A percentile compares a stretch with the other conserved stretches of the same genome.
phyloP scores from a whole-genome alignment of 352 stramenopile genomes.

The Globisporangium okanoganense region DNA sequence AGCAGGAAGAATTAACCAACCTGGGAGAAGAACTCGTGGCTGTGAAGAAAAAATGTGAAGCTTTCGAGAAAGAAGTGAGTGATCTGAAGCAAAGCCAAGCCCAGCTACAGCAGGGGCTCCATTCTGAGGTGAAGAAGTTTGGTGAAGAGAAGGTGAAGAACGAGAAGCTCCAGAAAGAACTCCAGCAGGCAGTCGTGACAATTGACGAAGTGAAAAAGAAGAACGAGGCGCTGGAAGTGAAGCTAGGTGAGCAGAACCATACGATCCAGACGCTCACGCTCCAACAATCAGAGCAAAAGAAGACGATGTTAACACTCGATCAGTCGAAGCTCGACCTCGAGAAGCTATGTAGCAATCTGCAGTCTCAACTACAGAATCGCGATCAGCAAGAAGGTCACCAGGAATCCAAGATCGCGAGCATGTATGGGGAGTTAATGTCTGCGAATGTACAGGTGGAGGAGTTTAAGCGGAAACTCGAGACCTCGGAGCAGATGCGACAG shows the following conservation, averaged over 20 bases:
- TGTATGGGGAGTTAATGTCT: slow-evolving; percentile 71
- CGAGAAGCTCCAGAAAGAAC: slow-evolving; percentile 46
- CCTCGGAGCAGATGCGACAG: slow-evolving; percentile 58
- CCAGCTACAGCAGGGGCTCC: slow-evolving; percentile 12
- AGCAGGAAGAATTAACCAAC: slow-evolving; percentile 74
- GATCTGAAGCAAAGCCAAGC: slow-evolving; percentile 4
- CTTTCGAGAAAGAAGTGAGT: slow-evolving; percentile 35
- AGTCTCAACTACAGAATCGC: slow-evolving; percentile 55
- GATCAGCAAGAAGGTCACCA: slow-evolving; percentile 59
- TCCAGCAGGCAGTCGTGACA: slow-evolving; percentile 22
- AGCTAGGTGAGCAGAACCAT: slow-evolving; percentile 51
- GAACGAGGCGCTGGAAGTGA: slow-evolving; percentile 37
- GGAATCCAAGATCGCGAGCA: slow-evolving; percentile 62
- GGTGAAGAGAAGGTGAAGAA: slow-evolving; percentile 25
- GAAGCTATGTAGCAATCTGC: slow-evolving; percentile 47
- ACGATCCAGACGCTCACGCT: slow-evolving; percentile 55
- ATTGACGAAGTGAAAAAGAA: slow-evolving; percentile 50
- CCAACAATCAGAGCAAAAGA: slow-evolving; percentile 53
- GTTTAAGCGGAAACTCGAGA: slow-evolving; percentile 56
- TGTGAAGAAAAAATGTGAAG: slow-evolving; percentile 40
- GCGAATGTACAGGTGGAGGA: slow-evolving; percentile 77
- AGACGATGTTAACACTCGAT: slow-evolving; percentile 43
- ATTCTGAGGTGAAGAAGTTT: slow-evolving; percentile 19
- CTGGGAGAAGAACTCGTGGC: slow-evolving; percentile 61
- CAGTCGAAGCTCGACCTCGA: slow-evolving; percentile 73